Percentiles rank a stretch among this genome's conserved stretches.
Evolutionary conservation across 441 rosid species (phyloP).

Genomic region (Gossypium lobatum): DNA sequence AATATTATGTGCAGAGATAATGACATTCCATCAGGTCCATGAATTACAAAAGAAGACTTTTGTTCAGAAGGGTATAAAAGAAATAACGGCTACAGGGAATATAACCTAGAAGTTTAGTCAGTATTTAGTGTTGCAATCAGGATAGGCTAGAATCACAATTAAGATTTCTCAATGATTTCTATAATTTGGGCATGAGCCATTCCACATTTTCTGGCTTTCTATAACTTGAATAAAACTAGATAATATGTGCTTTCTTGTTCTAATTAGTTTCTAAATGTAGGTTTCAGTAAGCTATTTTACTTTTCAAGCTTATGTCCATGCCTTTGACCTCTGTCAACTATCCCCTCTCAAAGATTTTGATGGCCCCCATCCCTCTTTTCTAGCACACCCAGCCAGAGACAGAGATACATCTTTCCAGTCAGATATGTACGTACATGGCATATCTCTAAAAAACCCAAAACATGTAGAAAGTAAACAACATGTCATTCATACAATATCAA

Average conservation of each 20-base stretch:
- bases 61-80: conserved; percentile 5
- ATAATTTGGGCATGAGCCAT: not conserved
- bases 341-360: not conserved
- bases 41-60: not conserved
- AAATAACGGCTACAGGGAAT: not conserved
- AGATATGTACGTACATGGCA: not conserved
- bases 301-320: not conserved
- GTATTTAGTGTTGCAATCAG: not conserved
- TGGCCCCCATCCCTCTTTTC: not conserved
- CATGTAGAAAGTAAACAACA: not conserved
- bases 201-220: not conserved
- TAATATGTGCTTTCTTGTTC: not conserved
- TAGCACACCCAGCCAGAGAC: not conserved
- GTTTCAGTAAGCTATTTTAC: not conserved
- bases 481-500: not conserved
- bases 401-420: not conserved
- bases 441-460: not conserved
- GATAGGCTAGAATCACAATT: not conserved
- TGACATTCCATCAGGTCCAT: not conserved
- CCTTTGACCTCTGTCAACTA: not conserved
- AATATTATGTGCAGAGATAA: not conserved
- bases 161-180: not conserved
- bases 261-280: not conserved
- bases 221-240: too few species aligned
- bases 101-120: not conserved